phyloP scores from a whole-genome alignment of 2,329 filamentous ascomycete species.

The Ceratocystis alfenasii region DNA sequence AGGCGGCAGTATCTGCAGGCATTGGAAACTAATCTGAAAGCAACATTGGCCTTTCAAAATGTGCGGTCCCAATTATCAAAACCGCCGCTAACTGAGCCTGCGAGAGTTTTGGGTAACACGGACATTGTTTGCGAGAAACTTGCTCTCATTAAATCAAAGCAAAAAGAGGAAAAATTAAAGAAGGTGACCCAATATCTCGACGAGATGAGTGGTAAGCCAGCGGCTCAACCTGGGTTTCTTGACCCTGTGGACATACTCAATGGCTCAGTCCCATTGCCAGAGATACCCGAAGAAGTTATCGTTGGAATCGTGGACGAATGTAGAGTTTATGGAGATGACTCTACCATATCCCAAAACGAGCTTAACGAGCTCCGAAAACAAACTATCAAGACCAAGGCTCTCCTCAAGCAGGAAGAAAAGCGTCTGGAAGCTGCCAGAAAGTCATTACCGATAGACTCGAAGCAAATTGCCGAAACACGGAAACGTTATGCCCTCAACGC shows the following conservation, averaged over 20 bases:
- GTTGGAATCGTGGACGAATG: slow-evolving; percentile 38
- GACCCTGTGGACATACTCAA: slow-evolving; percentile 38
- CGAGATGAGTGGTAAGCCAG: slow-evolving; percentile 40
- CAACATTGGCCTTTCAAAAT: slow-evolving; percentile 37
- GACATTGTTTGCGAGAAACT: slow-evolving; percentile 39
- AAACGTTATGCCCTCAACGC: slow-evolving; percentile 43
- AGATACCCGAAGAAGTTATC: slow-evolving; percentile 41
- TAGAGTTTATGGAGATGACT: slow-evolving; percentile 33
- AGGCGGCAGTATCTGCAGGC: slow-evolving; percentile 46
- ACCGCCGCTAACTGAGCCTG: neutral
- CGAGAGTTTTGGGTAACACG: neutral
- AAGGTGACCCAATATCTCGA: slow-evolving; percentile 42
- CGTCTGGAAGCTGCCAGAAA: slow-evolving; percentile 39
- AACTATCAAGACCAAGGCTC: slow-evolving; percentile 45
- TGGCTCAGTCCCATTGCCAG: slow-evolving; percentile 35
- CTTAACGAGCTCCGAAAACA: slow-evolving; percentile 39
- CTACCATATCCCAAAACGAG: slow-evolving; percentile 31
- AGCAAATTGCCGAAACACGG: slow-evolving; percentile 26
- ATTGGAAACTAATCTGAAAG: slow-evolving; percentile 40
- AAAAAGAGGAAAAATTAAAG: slow-evolving; percentile 40
- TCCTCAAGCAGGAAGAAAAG: slow-evolving; percentile 45
- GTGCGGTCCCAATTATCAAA: slow-evolving; percentile 23
- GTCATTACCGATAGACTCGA: slow-evolving; percentile 28
- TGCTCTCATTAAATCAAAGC: slow-evolving; percentile 39
- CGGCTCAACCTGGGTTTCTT: slow-evolving; percentile 40